phyloP scores from a whole-genome alignment of 2,329 filamentous ascomycete species.

The Aspergillus sp. region DNA sequence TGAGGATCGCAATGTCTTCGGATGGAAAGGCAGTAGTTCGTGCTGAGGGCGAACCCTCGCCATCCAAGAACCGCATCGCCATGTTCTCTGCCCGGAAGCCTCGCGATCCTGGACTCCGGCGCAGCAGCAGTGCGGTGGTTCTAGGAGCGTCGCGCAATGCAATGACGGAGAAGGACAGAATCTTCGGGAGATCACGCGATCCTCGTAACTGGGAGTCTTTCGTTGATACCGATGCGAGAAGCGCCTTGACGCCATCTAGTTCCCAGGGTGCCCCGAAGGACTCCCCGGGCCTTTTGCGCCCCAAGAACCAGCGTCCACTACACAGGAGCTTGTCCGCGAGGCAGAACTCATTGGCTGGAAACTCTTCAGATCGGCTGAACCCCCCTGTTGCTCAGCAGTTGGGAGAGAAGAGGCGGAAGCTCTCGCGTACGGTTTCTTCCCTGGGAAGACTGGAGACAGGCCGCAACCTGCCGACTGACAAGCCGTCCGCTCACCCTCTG shows the following conservation, averaged over 20 bases:
- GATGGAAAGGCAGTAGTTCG: constrained; percentile 87
- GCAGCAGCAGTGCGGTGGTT: constrained; percentile 61
- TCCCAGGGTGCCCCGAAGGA: constrained; percentile 61
- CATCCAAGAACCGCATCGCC: constrained; percentile 45
- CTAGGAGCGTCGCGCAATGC: constrained; percentile 51
- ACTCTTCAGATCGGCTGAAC: constrained; percentile 36
- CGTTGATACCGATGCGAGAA: constrained; percentile 69
- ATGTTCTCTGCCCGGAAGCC: constrained; percentile 41
- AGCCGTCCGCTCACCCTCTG: constrained; percentile 21
- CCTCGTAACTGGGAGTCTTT: constrained; percentile 86
- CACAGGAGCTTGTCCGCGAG: constrained; percentile 48
- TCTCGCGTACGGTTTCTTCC: constrained; percentile 54
- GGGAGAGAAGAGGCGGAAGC: constrained; percentile 51
- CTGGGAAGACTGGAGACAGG: constrained; percentile 50
- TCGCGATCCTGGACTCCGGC: constrained; percentile 49
- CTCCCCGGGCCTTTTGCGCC: constrained; percentile 71
- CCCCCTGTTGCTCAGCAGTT: constrained; percentile 38
- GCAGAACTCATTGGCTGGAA: constrained; percentile 31
- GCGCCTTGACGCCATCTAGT: constrained; percentile 71
- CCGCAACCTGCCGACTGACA: constrained; percentile 25
- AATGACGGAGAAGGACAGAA: constrained; percentile 38
- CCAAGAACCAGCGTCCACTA: constrained; percentile 49
- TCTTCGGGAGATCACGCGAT: constrained; percentile 70
- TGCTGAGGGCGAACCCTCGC: constrained; percentile 60
- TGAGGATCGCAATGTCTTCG: constrained; percentile 72